These are phyloP conservation scores for Amborella trichopoda DNA, from an alignment of 164 flowering plant species.

Conservation along the genomic window DNA sequence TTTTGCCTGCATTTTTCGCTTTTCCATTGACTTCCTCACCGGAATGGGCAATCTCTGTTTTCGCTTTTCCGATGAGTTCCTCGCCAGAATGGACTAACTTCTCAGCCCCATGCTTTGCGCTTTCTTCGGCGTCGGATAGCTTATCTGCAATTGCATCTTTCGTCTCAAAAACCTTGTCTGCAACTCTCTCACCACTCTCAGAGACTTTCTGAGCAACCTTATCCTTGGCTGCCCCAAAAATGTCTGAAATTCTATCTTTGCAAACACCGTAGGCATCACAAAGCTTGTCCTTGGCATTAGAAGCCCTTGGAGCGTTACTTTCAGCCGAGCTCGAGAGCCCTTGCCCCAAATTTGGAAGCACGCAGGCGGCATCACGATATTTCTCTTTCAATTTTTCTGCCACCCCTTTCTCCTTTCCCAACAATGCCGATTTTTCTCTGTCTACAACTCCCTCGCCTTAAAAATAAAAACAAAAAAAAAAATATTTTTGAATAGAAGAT, in stretches of 20 bases:
- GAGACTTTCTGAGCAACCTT: constrained; percentile 7
- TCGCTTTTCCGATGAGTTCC: too few relatives aligned
- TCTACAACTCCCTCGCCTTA: too few relatives aligned
- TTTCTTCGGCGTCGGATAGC: not conserved
- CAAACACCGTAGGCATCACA: constrained; percentile 61
- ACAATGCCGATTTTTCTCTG: too few relatives aligned
- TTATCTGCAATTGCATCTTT: not conserved
- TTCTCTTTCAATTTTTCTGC: constrained; percentile 12
- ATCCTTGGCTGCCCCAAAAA: constrained; percentile 22
- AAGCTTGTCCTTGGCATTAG: constrained; percentile 12
- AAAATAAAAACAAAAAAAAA: too few relatives aligned
- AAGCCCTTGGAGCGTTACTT: not conserved
- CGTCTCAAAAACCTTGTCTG: not conserved
- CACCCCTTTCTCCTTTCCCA: not conserved
- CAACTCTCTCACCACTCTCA: not conserved
- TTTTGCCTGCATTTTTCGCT: not conserved
- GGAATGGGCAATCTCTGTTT: too few relatives aligned
- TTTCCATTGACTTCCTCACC: not conserved
- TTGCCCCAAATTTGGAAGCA: constrained; percentile 21
- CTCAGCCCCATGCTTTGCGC: not conserved
- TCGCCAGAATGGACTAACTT: too few relatives aligned
- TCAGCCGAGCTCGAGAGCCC: constrained; percentile 4
- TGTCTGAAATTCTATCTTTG: constrained; percentile 29
- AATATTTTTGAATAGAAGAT: too few relatives aligned
- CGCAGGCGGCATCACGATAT: constrained; percentile 14